Conservation (phyloP, 2,329 filamentous ascomycete genomes). For the Rhynchosporium secalis region DNA sequence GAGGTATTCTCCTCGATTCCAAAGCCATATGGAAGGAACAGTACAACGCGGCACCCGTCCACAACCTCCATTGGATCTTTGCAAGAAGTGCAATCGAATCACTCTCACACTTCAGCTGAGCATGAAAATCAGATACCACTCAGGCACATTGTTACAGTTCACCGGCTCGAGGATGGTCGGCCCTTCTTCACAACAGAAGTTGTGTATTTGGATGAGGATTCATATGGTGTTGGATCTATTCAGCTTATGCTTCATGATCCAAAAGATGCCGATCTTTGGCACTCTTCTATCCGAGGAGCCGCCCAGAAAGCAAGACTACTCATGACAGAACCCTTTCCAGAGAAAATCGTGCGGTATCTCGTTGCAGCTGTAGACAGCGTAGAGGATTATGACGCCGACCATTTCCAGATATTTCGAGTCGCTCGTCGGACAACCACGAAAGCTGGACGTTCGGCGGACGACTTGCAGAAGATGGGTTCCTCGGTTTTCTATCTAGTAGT, state of each 20-base stretch:
- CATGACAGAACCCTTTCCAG: constrained; percentile 54
- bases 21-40: constrained; percentile 43
- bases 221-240: constrained; percentile 59
- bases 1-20: constrained; percentile 60
- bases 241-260: constrained; percentile 64
- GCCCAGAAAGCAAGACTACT: constrained; percentile 55
- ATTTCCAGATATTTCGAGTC: constrained; percentile 69
- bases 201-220: constrained; percentile 66
- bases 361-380: constrained; percentile 63
- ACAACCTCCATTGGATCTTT: constrained; percentile 60
- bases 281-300: constrained; percentile 60
- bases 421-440: constrained; percentile 59
- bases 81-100: constrained; percentile 59
- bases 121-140: constrained; percentile 56
- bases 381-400: constrained; percentile 66
- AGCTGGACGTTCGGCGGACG: constrained; percentile 60
- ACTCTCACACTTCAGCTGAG: constrained; percentile 49
- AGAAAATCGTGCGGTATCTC: constrained; percentile 61
- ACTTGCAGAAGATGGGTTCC: constrained; percentile 63
- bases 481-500: constrained; percentile 68
- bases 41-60: constrained; percentile 54
- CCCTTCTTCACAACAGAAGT: constrained; percentile 68
- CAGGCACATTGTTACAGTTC: constrained; percentile 66
- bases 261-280: constrained; percentile 66
- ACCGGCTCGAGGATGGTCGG: constrained; percentile 65